Conservation (phyloP, 2,329 filamentous ascomycete genomes). For the Epichloe baconii region DNA sequence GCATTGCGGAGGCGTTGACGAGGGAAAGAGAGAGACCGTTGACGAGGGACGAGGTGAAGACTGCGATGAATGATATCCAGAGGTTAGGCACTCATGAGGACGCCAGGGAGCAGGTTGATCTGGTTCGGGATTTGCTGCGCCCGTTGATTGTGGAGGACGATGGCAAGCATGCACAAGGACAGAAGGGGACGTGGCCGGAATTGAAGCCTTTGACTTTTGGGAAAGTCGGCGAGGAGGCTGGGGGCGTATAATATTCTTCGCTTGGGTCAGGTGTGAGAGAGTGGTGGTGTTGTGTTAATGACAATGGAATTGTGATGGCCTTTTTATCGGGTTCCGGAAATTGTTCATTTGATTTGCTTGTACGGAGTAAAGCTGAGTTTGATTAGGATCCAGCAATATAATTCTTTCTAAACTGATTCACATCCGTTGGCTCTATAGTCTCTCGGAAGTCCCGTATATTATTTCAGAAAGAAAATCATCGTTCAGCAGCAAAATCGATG, state of each 20-base stretch:
- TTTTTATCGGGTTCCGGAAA: too few species aligned
- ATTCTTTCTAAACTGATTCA: background rate
- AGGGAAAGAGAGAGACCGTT: constrained; percentile 17
- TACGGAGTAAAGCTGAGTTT: background rate
- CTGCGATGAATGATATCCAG: constrained; percentile 13
- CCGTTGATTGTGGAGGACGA: constrained; percentile 8
- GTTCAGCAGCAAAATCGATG: background rate
- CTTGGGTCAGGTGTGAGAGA: constrained; percentile 1
- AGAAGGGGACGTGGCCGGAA: constrained; percentile 3
- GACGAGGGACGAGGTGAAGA: constrained; percentile 13
- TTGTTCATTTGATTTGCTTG: background rate
- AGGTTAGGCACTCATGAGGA: constrained; percentile 12
- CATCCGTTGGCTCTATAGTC: background rate
- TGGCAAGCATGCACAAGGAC: background rate
- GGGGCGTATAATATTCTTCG: constrained; percentile 7
- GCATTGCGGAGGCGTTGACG: constrained; percentile 12
- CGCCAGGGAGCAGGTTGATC: constrained; percentile 10
- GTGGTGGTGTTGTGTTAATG: background rate
- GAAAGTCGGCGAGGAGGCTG: background rate
- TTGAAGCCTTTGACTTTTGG: constrained; percentile 13
- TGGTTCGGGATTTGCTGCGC: constrained; percentile 15
- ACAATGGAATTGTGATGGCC: background rate
- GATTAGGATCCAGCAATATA: background rate
- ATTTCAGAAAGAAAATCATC: background rate
- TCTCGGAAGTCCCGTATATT: background rate